Evolutionary conservation across 2,329 filamentous ascomycete genomes (phyloP), one percentile per base, ranked within the genome.

Genomic region (Aspergillus melleus): DNA sequence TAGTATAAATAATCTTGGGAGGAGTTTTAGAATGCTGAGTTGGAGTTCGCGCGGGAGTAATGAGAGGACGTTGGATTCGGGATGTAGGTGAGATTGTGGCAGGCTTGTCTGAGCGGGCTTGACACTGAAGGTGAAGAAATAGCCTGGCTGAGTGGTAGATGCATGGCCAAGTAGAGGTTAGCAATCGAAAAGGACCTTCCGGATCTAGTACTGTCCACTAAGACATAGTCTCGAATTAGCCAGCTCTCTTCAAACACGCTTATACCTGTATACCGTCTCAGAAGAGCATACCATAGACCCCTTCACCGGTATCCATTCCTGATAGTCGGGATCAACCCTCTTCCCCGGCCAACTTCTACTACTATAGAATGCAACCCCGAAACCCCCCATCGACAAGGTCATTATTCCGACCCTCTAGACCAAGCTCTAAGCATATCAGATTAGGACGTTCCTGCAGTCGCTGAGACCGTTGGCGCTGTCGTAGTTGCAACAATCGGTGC

Each of bases 191-290:
- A 16, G 58, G 58, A 46, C 54, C 54, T 9, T 47, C 24, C 19
- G 58, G 58, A 30, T 60, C 58, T 9, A 60, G 22, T 49, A 60
- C 58, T 20, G 58, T 56, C 58, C 54, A 60, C 54, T 57, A 32
- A 32, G 30, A 12, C 11, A 12, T 12, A 12, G 9, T 5, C 4
- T 56, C 22, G 47, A 16, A 24, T 60, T 60, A 52, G 49, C 49
- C 30, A 49, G 19, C 16, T 53, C 53, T 57, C n/a, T 32, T 49
- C 9, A 24, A 42, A 49, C 36, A 53, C 49, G 29, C 36, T 39
- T 52, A 24, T 32, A 24, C 49, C 42, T 49, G 26, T 30, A 20
- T 30, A 42, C 26, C 24, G 14, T 46, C 52, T 24, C 36, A n/a
- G 10, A 47, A 49, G 49, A 19, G 54, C 49, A 26, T n/a, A 56